Base-by-base conservation (phyloP, 1,139 yeast species). In the Wickerhamiella infanticola region DNA sequence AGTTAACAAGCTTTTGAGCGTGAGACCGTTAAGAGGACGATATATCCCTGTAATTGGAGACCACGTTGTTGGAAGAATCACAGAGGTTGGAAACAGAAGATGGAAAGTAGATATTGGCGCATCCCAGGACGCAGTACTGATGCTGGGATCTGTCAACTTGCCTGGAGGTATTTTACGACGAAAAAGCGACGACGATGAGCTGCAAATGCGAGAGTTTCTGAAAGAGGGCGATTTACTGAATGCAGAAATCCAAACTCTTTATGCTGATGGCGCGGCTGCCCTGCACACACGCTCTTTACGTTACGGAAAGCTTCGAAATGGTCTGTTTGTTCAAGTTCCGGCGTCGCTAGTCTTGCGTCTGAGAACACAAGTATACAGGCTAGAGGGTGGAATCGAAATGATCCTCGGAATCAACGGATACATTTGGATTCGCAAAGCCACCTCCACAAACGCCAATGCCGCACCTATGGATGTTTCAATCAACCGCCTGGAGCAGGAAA, bases 101-200 rank as follows among this genome's bases (percentile, higher is more conserved):
- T 93, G 99, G 98, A 86, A 82, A 60, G 97, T 93, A 23, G 96
- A 90, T 57, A 85, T 93, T 56, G 97, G 98, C 13, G 84, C 85
- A 24, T 81, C 79, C 55, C 95, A 85, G 58, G 94, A 86, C 60
- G 98, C 96, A 0, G 78, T 84, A 0, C 67, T 93, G 52, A 81
- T 85, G 85, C 70, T 93, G 50, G 98, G 98, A 7, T 84, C 95
- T 0, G 96, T 93, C 25, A 93, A 93, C 62, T 70, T 93, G 51
- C 99, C 99, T 1, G 98, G 99, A 47, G 99, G 99, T 47, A 85
- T 93, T 3, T 68, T 90, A 56, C 75, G 98, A 63, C 74, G 98
- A 58, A 93, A 93, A 61, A 79, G 90, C 29, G 98, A 93, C 58
- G 79, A 82, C 53, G 99, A 93, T 66, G 98, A 93, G 65, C 69